Percentiles rank a stretch among this genome's conserved stretches.
Conservation (phyloP, 345 rosid species). For the Euclidium syriacum region DNA sequence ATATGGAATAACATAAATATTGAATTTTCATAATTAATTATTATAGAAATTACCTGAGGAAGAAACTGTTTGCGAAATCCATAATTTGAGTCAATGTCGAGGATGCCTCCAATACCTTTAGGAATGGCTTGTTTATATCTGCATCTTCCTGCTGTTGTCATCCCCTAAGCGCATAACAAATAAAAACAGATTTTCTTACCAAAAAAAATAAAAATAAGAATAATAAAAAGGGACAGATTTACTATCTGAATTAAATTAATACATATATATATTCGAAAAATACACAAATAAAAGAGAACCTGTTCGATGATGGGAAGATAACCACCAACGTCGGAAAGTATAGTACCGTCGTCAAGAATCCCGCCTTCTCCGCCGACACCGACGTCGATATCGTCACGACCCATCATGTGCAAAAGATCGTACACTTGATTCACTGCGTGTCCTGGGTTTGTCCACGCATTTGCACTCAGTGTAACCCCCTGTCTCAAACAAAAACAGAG, state of each 20-base stretch:
- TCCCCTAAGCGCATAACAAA: conserved; percentile 38
- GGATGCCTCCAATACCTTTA: conserved; percentile 58
- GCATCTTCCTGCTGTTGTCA: conserved; percentile 64
- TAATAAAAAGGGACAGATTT: not conserved
- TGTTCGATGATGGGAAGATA: conserved; percentile 91
- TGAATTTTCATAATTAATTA: not conserved
- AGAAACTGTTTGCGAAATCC: conserved; percentile 77
- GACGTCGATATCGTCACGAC: conserved; percentile 65
- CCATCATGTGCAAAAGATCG: conserved; percentile 95
- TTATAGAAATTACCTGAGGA: conserved; percentile 50
- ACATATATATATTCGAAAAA: not conserved
- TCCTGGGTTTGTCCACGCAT: conserved; percentile 87
- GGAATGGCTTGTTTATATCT: conserved; percentile 89
- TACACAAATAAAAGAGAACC: conserved; percentile 32
- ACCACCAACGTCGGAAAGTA: conserved; percentile 77
- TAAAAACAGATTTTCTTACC: not conserved
- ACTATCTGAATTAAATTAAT: not conserved
- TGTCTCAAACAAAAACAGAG: conserved; percentile 30
- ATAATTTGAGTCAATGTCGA: conserved; percentile 58
- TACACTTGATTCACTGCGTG: conserved; percentile 83
- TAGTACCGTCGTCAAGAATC: conserved; percentile 56
- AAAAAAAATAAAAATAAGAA: not conserved
- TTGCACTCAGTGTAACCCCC: conserved; percentile 69
- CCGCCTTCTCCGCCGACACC: conserved; percentile 97
- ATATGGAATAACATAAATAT: no score